Evolutionary conservation across 2,329 filamentous ascomycete genomes (phyloP), one percentile per base, ranked within the genome.

Genomic region (Drechslera avenae): DNA sequence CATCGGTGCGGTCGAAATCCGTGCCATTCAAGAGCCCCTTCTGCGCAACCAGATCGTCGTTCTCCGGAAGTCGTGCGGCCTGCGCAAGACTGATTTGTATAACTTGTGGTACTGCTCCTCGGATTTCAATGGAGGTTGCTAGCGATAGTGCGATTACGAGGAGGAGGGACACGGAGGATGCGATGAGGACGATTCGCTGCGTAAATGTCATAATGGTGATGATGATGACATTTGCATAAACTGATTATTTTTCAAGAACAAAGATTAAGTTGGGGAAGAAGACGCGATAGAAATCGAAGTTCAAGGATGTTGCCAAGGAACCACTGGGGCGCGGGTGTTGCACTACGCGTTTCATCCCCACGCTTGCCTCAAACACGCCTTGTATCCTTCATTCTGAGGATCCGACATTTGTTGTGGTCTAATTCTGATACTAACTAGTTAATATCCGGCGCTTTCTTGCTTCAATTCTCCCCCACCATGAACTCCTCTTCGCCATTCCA

Each of bases 71-170:
- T 44, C 63, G 64, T 32, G 62, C 63, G 5, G 62, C 66, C 51
- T 71, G 67, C 18, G 66, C 67, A n/a, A 61, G 35, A 1, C 39
- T 35, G 17, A 71, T 50, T 35, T 64, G 66, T 18, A 61, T 54
- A 10, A 69, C 30, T 40, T 61, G 66, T 31, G 43, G 42, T 6
- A 58, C 55, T 34, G 63, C 51, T 13, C 60, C 57, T 50, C 68
- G 65, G 28, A 67, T 44, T 54, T 71, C 60, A 32, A 72, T 56
- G 10, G 66, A 60, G 2, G 64, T 63, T 17, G 60, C 58, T 6
- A 72, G 50, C 6, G 66, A 66, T 30, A 68, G 50, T 10, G 69
- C 60, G 40, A 71, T 61, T 6, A 71, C 42, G n/a, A 71, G 41
- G 7, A 71, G 57, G 5, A 71, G 46, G 7, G 57, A 46, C 1